phyloP scores from a whole-genome alignment of 768 basidiomycete genomes.

The Pleurotus cornucopiae region DNA sequence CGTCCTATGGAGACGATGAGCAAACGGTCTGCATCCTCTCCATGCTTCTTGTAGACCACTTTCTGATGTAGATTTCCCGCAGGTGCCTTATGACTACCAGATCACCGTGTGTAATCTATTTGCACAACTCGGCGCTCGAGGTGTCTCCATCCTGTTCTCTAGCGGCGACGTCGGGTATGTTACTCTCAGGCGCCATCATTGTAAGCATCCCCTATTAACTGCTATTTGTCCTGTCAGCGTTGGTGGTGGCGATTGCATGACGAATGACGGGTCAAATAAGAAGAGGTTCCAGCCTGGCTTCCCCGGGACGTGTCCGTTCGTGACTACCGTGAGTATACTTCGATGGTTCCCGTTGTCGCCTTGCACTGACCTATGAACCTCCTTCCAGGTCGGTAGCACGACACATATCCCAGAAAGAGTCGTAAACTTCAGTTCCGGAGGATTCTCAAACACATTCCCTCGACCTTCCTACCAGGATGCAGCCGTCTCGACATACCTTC shows the following conservation, averaged over 20 bases:
- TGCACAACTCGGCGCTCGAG: conserved; percentile 40
- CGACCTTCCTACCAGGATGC: conserved; percentile 23
- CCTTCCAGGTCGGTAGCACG: conserved; percentile 34
- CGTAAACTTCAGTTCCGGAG: conserved; percentile 44
- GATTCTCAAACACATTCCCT: conserved; percentile 42
- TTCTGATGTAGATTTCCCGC: background rate
- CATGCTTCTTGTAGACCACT: background rate
- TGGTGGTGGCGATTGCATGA: conserved; percentile 45
- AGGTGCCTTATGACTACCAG: background rate
- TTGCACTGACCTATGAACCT: background rate
- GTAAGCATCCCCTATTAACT: conserved; percentile 26
- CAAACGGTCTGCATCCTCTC: background rate
- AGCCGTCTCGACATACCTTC: conserved; percentile 20
- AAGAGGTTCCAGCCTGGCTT: conserved; percentile 38
- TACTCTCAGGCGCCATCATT: background rate
- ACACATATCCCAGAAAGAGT: conserved; percentile 36
- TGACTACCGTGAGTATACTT: conserved; percentile 13
- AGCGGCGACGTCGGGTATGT: conserved; percentile 46
- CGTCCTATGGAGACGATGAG: conserved; percentile 51
- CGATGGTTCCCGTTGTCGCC: background rate
- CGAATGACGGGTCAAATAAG: conserved; percentile 42
- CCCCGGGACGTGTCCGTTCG: conserved; percentile 42
- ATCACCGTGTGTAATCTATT: conserved; percentile 22
- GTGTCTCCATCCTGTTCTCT: conserved; percentile 43
- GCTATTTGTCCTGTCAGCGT: conserved; percentile 44